Conservation (phyloP, 306 rosid species). For the Citrullus colocynthis region DNA sequence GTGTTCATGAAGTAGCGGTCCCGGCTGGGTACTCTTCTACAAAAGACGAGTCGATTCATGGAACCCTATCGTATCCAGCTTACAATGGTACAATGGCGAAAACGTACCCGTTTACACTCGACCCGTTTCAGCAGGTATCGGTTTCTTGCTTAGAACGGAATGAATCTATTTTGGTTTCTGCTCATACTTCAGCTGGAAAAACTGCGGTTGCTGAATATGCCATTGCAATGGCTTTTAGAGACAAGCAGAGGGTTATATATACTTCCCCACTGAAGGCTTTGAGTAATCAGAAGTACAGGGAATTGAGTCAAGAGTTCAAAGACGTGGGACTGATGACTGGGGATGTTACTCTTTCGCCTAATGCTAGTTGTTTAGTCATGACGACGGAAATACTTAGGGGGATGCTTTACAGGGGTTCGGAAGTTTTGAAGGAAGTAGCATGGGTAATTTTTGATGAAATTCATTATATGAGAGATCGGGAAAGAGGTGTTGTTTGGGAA, state of each 20-base stretch:
- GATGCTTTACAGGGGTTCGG: constrained; percentile 90
- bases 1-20: constrained; percentile 93
- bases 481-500: constrained; percentile 98
- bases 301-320: constrained; percentile 65
- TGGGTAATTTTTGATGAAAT: constrained; percentile 97
- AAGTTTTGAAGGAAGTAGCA: constrained; percentile 80
- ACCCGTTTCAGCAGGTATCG: constrained; percentile 83
- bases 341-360: constrained; percentile 79
- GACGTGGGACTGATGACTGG: constrained; percentile 96
- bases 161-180: constrained; percentile 85
- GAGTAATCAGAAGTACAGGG: constrained; percentile 87
- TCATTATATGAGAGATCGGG: constrained; percentile 93
- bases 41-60: constrained; percentile 48
- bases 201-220: constrained; percentile 98
- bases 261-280: constrained; percentile 88
- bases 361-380: constrained; percentile 84
- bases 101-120: constrained; percentile 55
- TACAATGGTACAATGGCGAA: constrained; percentile 56
- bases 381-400: constrained; percentile 89
- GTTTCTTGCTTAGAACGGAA: constrained; percentile 79
- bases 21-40: constrained; percentile 43
- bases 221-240: constrained; percentile 85
- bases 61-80: constrained; percentile 64
- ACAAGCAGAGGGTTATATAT: constrained; percentile 76
- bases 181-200: constrained; percentile 96